A percentile compares a stretch with the other conserved stretches of the same genome.
phyloP scores from a whole-genome alignment of 768 basidiomycete genomes.

The Pisolithus orientalis region DNA sequence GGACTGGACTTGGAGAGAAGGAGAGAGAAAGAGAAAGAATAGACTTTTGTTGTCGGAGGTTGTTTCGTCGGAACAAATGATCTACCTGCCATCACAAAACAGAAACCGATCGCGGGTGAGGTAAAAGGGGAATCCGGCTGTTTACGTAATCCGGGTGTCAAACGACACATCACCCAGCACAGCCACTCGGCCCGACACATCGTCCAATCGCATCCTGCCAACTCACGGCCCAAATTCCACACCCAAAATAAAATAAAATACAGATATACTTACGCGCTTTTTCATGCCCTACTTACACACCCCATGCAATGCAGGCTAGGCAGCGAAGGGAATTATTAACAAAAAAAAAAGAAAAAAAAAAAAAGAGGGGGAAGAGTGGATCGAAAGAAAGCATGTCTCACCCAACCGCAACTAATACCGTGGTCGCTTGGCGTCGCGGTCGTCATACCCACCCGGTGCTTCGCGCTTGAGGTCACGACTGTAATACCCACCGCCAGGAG shows the following conservation, averaged over 20 bases:
- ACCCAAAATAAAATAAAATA: constrained; percentile 20
- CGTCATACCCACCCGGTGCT: constrained; percentile 72
- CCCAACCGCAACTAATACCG: constrained; percentile 56
- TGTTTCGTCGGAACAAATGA: constrained; percentile 7
- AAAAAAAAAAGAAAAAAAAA: constrained; percentile 12
- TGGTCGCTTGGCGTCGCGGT: constrained; percentile 76
- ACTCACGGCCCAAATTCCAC: constrained; percentile 2
- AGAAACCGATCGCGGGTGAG: not conserved
- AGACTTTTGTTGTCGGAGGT: constrained; percentile 18
- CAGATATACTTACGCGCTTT: constrained; percentile 31
- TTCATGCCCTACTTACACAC: constrained; percentile 28
- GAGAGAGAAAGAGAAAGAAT: constrained; percentile 1
- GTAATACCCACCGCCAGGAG: constrained; percentile 43
- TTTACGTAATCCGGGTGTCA: not conserved
- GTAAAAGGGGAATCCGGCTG: not conserved
- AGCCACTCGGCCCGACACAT: constrained; percentile 1
- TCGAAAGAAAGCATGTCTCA: constrained; percentile 25
- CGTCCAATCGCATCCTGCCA: not conserved
- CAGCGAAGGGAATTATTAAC: constrained; percentile 13
- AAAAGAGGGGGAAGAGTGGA: constrained; percentile 12
- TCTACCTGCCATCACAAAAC: constrained; percentile 1
- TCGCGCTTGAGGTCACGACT: constrained; percentile 73
- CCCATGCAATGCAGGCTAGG: constrained; percentile 23
- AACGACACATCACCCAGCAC: constrained; percentile 1
- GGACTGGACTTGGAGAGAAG: not conserved